phyloP scores from a whole-genome alignment of 352 stramenopile genomes.

The Phytophthora fragariae region DNA sequence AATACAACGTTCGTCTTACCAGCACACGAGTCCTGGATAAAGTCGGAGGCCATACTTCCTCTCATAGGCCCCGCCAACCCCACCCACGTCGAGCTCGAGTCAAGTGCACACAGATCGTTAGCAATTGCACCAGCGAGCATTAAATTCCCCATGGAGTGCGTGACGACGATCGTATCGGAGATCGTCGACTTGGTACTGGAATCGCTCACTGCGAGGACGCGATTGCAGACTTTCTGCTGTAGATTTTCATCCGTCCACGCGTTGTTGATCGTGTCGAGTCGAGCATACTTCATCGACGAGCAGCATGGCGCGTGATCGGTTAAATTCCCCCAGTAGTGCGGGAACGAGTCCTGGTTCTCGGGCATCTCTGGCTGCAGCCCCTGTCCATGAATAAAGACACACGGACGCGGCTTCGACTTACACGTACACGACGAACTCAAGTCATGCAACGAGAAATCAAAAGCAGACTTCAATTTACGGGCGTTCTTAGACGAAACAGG shows the following conservation, averaged over 20 bases:
- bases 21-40: conserved; percentile 18
- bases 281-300: conserved; percentile 27
- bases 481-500: not conserved
- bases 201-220: conserved; percentile 18
- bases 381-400: conserved; percentile 30
- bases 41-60: conserved; percentile 37
- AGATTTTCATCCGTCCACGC: conserved; percentile 5
- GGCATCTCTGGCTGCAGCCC: conserved; percentile 23
- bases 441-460: conserved; percentile 18
- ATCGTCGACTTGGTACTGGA: conserved; percentile 21
- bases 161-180: conserved; percentile 31
- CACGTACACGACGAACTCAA: conserved; percentile 17
- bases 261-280: conserved; percentile 26
- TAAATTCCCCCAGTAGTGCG: conserved; percentile 31
- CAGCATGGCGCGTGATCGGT: conserved; percentile 29
- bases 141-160: conserved; percentile 34
- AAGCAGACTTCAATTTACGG: conserved; percentile 11
- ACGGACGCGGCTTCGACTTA: conserved; percentile 24
- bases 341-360: conserved; percentile 30
- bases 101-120: conserved; percentile 27
- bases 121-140: conserved; percentile 36
- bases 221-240: conserved; percentile 26
- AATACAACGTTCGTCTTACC: conserved; percentile 19
- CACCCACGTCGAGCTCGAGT: conserved; percentile 41
- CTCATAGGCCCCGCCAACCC: conserved; percentile 33